phyloP scores from a whole-genome alignment of 2,329 filamentous ascomycete species.

The Beauveria scarabaeidicola region DNA sequence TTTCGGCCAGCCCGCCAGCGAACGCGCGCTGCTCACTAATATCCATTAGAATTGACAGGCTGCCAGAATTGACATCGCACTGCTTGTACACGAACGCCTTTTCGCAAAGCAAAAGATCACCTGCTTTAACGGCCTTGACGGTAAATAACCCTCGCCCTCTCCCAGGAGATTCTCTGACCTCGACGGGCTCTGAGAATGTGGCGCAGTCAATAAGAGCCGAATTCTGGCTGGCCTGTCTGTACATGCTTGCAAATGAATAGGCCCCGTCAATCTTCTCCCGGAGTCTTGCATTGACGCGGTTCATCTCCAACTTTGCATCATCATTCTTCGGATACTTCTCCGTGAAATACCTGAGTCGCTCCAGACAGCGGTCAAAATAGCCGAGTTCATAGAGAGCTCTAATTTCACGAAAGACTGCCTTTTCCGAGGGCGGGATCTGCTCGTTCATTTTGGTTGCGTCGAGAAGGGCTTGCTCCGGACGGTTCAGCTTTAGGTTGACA shows the following conservation, averaged over 20 bases:
- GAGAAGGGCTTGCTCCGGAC: constrained; percentile 21
- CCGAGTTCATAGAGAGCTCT: constrained; percentile 35
- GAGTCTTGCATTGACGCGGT: constrained; percentile 23
- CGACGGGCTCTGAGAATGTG: constrained; percentile 34
- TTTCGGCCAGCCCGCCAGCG: constrained; percentile 30
- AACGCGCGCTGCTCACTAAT: constrained; percentile 21
- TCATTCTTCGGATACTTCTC: constrained; percentile 27
- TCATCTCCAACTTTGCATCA: constrained; percentile 21
- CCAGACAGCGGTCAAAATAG: constrained; percentile 27
- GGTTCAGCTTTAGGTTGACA: constrained; percentile 22
- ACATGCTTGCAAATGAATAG: constrained; percentile 31
- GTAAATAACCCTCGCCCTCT: constrained; percentile 44
- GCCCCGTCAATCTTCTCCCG: constrained; percentile 30
- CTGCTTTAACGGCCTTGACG: constrained; percentile 35
- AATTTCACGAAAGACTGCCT: constrained; percentile 34
- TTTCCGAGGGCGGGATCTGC: constrained; percentile 26
- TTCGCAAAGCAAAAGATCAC: constrained; percentile 46
- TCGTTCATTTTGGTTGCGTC: constrained; percentile 19
- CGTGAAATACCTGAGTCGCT: constrained; percentile 25
- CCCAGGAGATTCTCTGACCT: constrained; percentile 29
- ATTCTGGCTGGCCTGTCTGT: constrained; percentile 24
- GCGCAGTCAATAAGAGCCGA: constrained; percentile 39
- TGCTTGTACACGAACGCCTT: constrained; percentile 41
- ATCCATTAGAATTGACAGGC: constrained; percentile 31
- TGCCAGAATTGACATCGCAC: background rate